Evolutionary conservation across 1,139 yeast genomes (phyloP).

Genomic region (Scheffersomyces illinoinensis): DNA sequence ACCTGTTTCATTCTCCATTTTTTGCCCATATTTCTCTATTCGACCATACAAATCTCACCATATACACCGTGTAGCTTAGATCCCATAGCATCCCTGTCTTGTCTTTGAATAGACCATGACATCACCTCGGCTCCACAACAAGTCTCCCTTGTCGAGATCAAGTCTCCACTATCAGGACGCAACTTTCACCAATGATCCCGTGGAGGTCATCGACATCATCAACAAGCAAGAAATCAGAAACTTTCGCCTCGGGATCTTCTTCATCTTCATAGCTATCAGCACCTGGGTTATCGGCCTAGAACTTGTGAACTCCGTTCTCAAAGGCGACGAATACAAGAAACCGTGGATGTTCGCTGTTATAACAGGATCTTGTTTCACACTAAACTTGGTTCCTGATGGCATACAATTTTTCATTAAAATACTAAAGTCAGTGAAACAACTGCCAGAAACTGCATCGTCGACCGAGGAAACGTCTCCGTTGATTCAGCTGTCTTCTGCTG

Average conservation of each 20-base stretch:
- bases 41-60: background rate
- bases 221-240: conserved; percentile 44
- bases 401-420: background rate
- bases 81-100: background rate
- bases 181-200: conserved; percentile 18
- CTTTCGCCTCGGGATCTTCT: conserved; percentile 43
- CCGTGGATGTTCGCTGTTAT: conserved; percentile 49
- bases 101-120: background rate
- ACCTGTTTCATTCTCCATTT: background rate
- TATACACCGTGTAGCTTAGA: background rate
- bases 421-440: background rate
- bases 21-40: background rate
- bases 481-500: background rate
- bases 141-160: background rate
- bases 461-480: background rate
- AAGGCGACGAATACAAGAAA: conserved; percentile 48
- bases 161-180: background rate
- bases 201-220: conserved; percentile 46
- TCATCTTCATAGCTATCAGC: conserved; percentile 40
- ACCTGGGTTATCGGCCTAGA: conserved; percentile 55
- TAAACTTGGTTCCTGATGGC: conserved; percentile 46
- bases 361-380: conserved; percentile 46
- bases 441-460: background rate
- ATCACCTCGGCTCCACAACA: background rate
- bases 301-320: conserved; percentile 48